Base-by-base conservation (phyloP, 2,329 filamentous ascomycete genomes). In the Raffaelea albimanens region DNA sequence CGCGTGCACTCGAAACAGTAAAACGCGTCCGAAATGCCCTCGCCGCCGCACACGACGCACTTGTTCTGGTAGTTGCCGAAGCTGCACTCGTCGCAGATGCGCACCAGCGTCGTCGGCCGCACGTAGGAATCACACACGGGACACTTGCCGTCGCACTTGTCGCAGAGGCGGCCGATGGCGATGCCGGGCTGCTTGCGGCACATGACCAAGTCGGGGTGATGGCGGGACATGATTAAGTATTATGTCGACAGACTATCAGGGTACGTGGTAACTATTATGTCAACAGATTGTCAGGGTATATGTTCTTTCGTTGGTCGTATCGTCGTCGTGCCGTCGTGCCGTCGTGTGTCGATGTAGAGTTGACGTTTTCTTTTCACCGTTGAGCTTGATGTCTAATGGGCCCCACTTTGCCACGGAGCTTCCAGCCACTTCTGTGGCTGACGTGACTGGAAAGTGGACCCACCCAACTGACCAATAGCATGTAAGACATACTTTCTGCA, bases 51-150 rank as follows among this genome's bases (percentile, higher is more conserved):
- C 40, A 98, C 93, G 57, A 98, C 89, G 65, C 93, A 98, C 69
- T 98, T 98, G 74, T 98, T 98, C 72, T 97, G 93, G 74, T 96
- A 98, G 76, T 98, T 98, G 63, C 93, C 93, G 67, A 98, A 98
- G 64, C 87, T 90, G 76, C 93, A 98, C 71, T 98, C 93, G 73
- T 98, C 93, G 75, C 93, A 98, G 72, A 98, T 97, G 61, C 91
- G 88, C 52, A 95, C 93, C 49, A 97, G 83, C 9, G 93, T 97
- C 23, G 93, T 98, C 13, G 93, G 93, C 16, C 93, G 90, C 54
- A 98, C 93, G 78, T 98, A 98, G 52, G 87, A 95, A 67, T 98
- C 93, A 80, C 93, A 98, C 52, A 98, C 90, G 56, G 93, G 93
- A 62, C 93, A 98, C 74, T 98, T 98, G 67, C 93, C 93, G 72